phyloP scores from a whole-genome alignment of 78 protist genomes.

The Salpingoeca rosetta region DNA sequence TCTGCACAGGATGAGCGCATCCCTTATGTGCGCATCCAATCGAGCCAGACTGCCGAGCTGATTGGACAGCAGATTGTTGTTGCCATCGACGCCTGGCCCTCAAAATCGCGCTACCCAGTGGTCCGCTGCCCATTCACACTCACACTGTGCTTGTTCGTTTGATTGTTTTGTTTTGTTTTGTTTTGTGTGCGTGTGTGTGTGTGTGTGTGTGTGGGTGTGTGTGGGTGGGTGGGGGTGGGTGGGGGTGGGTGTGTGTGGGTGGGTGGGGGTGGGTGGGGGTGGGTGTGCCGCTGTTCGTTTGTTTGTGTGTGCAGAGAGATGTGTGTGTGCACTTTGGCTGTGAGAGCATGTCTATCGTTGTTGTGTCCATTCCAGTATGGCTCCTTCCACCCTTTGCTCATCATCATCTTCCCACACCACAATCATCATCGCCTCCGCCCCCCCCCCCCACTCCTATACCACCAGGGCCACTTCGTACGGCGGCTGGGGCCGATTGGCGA shows the following conservation, averaged over 20 bases:
- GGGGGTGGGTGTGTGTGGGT: too few relatives aligned
- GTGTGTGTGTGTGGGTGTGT: too few relatives aligned
- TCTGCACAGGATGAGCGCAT: conserved; percentile 43
- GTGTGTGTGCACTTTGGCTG: too few relatives aligned
- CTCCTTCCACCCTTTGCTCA: background rate
- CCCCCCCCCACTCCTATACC: too few relatives aligned
- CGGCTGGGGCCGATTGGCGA: conserved; percentile 35
- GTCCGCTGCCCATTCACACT: conserved; percentile 4
- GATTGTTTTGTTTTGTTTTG: too few relatives aligned
- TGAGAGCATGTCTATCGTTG: background rate
- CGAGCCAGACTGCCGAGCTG: conserved; percentile 26
- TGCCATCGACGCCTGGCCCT: background rate
- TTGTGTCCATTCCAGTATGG: background rate
- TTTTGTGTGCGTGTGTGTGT: too few relatives aligned
- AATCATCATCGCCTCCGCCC: too few relatives aligned
- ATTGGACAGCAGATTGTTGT: conserved; percentile 12
- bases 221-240: too few relatives aligned
- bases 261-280: too few relatives aligned
- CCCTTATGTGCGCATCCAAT: conserved; percentile 44
- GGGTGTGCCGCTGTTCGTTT: background rate
- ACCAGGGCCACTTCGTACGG: conserved; percentile 37
- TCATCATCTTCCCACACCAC: background rate
- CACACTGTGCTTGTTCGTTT: conserved; percentile 16
- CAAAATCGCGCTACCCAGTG: background rate
- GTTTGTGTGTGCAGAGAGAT: background rate